A percentile compares a stretch with the other conserved stretches of the same genome.
phyloP scores from a whole-genome alignment of 805 yeast species.

The Cyberlindnera mrakii region DNA sequence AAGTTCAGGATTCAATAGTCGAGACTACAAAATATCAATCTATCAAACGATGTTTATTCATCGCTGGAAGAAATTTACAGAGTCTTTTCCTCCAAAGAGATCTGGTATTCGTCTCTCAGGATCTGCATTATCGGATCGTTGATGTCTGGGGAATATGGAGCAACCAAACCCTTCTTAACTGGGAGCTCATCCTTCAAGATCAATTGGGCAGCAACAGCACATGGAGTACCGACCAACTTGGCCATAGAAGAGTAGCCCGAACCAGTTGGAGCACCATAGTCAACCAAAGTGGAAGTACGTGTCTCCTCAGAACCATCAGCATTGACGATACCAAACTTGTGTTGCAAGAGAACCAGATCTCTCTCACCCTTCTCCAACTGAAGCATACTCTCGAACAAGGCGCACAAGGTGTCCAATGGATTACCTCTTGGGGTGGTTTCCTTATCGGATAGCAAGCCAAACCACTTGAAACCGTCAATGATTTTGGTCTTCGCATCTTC shows the following conservation, averaged over 20 bases:
- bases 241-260: slow-evolving; percentile 98
- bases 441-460: slow-evolving; percentile 80
- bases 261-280: slow-evolving; percentile 76
- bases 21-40: neutral
- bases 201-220: slow-evolving; percentile 89
- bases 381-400: slow-evolving; percentile 91
- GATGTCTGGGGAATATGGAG: slow-evolving; percentile 88
- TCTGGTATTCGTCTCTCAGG: slow-evolving; percentile 84
- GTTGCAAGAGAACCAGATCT: slow-evolving; percentile 92
- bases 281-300: slow-evolving; percentile 93
- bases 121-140: slow-evolving; percentile 88
- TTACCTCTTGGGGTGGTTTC: slow-evolving; percentile 83
- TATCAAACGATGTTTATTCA: neutral
- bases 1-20: neutral
- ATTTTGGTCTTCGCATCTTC: slow-evolving; percentile 82
- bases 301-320: slow-evolving; percentile 86
- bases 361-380: slow-evolving; percentile 95
- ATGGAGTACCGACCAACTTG: slow-evolving; percentile 95
- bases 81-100: slow-evolving; percentile 85
- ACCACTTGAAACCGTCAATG: slow-evolving; percentile 85
- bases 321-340: slow-evolving; percentile 96
- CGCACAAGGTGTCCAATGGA: slow-evolving; percentile 94
- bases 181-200: slow-evolving; percentile 71
- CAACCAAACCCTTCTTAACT: slow-evolving; percentile 76
- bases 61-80: slow-evolving; percentile 8